Conservation (phyloP, 805 yeast species). For the Zygoascus ofunaensis region DNA sequence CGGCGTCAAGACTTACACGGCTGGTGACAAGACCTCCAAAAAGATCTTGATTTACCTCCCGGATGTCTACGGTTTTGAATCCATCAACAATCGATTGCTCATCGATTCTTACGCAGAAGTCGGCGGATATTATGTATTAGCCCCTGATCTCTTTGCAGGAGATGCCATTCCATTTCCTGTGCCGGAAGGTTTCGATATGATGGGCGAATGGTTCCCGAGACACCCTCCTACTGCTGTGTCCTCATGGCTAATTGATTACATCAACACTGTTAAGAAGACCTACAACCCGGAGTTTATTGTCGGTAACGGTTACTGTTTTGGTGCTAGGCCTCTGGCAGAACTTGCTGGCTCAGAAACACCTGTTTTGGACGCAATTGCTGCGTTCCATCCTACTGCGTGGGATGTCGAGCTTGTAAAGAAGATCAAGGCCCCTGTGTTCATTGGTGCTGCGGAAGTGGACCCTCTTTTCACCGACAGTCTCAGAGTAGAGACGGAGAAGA, state of each 20-base stretch:
- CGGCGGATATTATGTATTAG: slow-evolving; percentile 51
- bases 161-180: slow-evolving; percentile 36
- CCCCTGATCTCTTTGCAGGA: slow-evolving; percentile 67
- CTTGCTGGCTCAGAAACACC: neutral
- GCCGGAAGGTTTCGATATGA: slow-evolving; percentile 19
- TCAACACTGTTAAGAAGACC: neutral
- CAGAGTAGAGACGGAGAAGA: slow-evolving; percentile 51
- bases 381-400: neutral
- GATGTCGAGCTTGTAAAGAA: neutral
- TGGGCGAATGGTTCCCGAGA: slow-evolving; percentile 40
- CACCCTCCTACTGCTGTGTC: slow-evolving; percentile 41
- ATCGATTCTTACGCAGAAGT: slow-evolving; percentile 43
- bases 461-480: slow-evolving; percentile 49
- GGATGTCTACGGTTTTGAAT: slow-evolving; percentile 59
- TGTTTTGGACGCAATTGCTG: neutral
- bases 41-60: slow-evolving; percentile 51
- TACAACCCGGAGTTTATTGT: slow-evolving; percentile 42
- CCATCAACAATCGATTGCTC: slow-evolving; percentile 46
- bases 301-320: slow-evolving; percentile 74
- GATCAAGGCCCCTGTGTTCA: slow-evolving; percentile 42
- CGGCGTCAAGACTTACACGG: slow-evolving; percentile 36
- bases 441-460: slow-evolving; percentile 74
- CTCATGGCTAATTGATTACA: slow-evolving; percentile 19
- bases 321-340: slow-evolving; percentile 40
- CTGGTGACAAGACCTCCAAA: slow-evolving; percentile 39